Evolutionary conservation across 495 filamentous ascomycete species (phyloP), one percentile per base, ranked within the genome.

Genomic region (Podospora didyma): DNA sequence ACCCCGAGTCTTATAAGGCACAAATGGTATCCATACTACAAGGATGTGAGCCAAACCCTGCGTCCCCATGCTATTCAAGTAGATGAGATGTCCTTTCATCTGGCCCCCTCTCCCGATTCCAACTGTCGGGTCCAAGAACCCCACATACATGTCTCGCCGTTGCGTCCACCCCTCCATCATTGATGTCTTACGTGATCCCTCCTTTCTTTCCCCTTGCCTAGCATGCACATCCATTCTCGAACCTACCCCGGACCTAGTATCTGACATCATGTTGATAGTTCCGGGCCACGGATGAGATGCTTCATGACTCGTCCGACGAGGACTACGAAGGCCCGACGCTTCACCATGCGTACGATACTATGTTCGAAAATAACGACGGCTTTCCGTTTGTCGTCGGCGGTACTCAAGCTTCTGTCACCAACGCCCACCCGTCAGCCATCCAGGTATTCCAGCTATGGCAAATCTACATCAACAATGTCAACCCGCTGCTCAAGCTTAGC

Each of bases 371-470:
- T 54, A 66, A 69, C 48, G 75, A 82, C 62, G 76, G 79, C 51
- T 88, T 84, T 59, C 77, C 84, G 19, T 86, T 88, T 63, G 70
- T 79, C 37, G 77, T 83, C 23, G 83, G 80, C 46, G 77, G 67
- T 23, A 66, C 63, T 53, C 64, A 63, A 60, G 71, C 66, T 65
- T 81, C 62, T 62, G 79, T 80, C 46, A 75, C 75, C 6, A 62
- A 65, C 44, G 65, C 84, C n/a, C 88, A 93, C 71, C 88, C 88
- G 1, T 67, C 69, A 3, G 70, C 83, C 7, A 76, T 89, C 51
- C 86, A 90, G 54, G 85, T 90, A 20, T 85, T 90, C 60, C 80
- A 84, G 59, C 66, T 92, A 19, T 90, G 88, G 88, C 85, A 90
- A 62, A 78, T 80, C 0, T 89, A 86, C 63, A 76, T 88, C 45